Base-by-base conservation (phyloP, 352 stramenopile genomes). In the Peronospora belbahrii region DNA sequence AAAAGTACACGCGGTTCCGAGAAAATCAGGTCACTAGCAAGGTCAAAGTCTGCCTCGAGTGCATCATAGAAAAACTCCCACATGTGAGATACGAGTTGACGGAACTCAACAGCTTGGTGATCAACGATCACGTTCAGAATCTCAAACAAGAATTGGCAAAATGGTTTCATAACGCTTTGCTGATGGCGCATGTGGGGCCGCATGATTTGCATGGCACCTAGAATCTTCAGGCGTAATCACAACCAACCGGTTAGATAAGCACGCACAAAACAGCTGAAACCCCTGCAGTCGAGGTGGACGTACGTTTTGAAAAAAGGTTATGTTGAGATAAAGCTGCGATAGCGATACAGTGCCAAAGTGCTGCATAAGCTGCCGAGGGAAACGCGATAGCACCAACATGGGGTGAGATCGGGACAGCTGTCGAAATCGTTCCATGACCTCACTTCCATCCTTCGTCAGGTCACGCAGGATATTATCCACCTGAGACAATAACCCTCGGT, bases 251-350 rank as follows among this genome's bases (percentile, higher is more conserved):
- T 41, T 31, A 37, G n/a, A n/a, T n/a, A n/a, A n/a, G 24, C 13
- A 31, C 5, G 22, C 36, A 32, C n/a, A 18, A 42, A 13, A 20
- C 30, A 15, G 20, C 36, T 13, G 22, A 28, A 20, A 31, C 19
- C 6, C 3, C 5, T n/a, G n/a, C 15, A 17, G 31, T 32, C n/a
- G 13, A 24, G 10, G 7, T 23, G 7, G 4, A 63, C 70, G 34
- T 63, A 88, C 74, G 27, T 83, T 80, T 31, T 78, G 64, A 34
- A 85, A 83, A 17, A 78, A 58, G 10, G 53, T 48, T 2, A 65
- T 62, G 45, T 84, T 83, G 42, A 81, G 65, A 44, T 87, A 89
- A 24, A 89, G 63, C 23, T 80, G 58, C 18, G 74, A 85, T 15
- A 89, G 52, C 25, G 78, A 86, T 4, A 86, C 56, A 9, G 64